Evolutionary conservation across 371 early-diverging fungal genomes (phyloP).

Genomic region (Amoeboaphelidium occidentale): DNA sequence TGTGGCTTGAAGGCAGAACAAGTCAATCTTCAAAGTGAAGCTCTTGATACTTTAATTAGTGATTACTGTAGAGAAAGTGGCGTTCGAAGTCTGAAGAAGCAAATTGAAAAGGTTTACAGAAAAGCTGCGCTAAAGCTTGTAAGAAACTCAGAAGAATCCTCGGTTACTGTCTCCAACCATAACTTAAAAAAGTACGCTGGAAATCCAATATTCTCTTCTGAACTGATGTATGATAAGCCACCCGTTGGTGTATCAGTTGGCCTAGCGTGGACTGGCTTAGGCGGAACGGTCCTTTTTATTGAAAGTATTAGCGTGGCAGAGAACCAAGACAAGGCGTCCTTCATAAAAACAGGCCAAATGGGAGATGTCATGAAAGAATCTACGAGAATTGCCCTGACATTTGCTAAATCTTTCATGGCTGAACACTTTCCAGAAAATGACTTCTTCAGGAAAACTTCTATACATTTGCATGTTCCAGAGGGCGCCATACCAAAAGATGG

Average conservation of each 20-base stretch:
- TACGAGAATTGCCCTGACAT: conserved; percentile 81
- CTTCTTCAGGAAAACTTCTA: conserved; percentile 63
- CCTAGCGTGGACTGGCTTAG: conserved; percentile 62
- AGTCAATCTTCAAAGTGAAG: conserved; percentile 38
- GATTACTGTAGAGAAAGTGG: conserved; percentile 89
- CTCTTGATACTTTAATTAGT: conserved; percentile 56
- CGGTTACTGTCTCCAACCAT: conserved; percentile 12
- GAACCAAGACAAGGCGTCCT: conserved; percentile 4
- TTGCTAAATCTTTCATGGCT: conserved; percentile 49
- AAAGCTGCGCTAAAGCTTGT: conserved; percentile 84
- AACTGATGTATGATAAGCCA: conserved; percentile 66
- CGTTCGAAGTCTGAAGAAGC: conserved; percentile 87
- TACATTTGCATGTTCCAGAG: conserved; percentile 92
- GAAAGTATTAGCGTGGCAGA: conserved; percentile 28
- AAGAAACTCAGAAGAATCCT: conserved; percentile 9
- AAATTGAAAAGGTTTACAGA: conserved; percentile 86
- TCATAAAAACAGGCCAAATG: conserved; percentile 64
- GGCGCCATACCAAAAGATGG: conserved; percentile 95
- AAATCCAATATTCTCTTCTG: conserved; percentile 58
- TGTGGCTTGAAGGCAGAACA: conserved; percentile 49
- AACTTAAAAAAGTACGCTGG: conserved; percentile 80
- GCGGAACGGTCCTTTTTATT: conserved; percentile 71
- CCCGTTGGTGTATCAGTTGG: conserved; percentile 73
- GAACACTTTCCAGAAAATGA: conserved; percentile 45
- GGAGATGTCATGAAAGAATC: conserved; percentile 97